phyloP scores from a whole-genome alignment of 108 stramenopile species.

The Nitzschia sp. region DNA sequence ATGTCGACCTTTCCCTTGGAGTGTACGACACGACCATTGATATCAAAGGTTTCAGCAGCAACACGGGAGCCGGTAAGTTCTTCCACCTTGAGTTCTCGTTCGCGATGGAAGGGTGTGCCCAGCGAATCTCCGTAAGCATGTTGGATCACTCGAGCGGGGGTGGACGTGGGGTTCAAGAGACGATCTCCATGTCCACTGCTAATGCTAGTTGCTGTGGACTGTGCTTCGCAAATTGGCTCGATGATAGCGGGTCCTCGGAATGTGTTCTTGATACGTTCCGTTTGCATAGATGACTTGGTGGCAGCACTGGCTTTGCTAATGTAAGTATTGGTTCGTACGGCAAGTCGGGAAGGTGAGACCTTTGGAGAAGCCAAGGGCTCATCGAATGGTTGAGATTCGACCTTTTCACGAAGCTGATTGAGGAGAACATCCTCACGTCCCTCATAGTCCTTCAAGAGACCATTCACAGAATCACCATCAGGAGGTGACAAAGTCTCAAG shows the following conservation, averaged over 20 bases:
- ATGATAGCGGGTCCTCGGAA: slow-evolving; percentile 5
- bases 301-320: slow-evolving; percentile 30
- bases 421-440: slow-evolving; percentile 37
- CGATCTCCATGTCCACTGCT: slow-evolving; percentile 10
- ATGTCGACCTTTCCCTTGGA: slow-evolving; percentile 5
- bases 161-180: neutral
- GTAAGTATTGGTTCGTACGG: slow-evolving; percentile 21
- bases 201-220: slow-evolving; percentile 15
- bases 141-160: neutral
- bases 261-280: slow-evolving; percentile 40
- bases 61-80: slow-evolving; percentile 38
- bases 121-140: neutral
- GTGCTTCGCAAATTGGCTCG: slow-evolving; percentile 24
- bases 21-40: slow-evolving; percentile 22
- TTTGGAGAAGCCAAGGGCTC: slow-evolving; percentile 20
- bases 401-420: slow-evolving; percentile 18
- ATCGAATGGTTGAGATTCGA: slow-evolving; percentile 40
- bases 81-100: slow-evolving; percentile 51
- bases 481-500: slow-evolving; percentile 28
- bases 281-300: slow-evolving; percentile 28
- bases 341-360: slow-evolving; percentile 12
- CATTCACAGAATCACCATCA: slow-evolving; percentile 10
- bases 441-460: slow-evolving; percentile 26
- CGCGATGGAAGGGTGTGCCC: slow-evolving; percentile 21
- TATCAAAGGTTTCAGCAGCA: slow-evolving; percentile 36